A percentile compares a stretch with the other conserved stretches of the same genome.
Evolutionary conservation across 495 filamentous ascomycete species (phyloP).

Genomic region (Parathielavia appendiculata): DNA sequence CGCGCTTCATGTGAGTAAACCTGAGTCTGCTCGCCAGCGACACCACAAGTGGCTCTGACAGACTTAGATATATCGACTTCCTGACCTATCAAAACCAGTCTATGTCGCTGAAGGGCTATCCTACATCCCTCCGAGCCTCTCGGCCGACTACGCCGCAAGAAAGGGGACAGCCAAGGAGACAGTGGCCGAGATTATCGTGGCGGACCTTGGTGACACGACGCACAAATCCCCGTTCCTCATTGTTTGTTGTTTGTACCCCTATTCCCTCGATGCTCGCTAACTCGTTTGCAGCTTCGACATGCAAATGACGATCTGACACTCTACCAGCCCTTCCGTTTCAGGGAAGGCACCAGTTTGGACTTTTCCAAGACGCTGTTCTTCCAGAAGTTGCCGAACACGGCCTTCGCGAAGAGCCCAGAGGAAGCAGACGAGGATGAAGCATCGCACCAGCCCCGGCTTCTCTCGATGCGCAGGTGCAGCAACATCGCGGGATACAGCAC

Average conservation of each 20-base stretch:
- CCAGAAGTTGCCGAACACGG: constrained; percentile 63
- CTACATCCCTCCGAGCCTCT: constrained; percentile 72
- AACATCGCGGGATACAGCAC: constrained; percentile 71
- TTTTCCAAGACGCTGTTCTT: constrained; percentile 59
- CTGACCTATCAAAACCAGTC: constrained; percentile 54
- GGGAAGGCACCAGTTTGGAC: constrained; percentile 21
- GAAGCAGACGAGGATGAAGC: constrained; percentile 34
- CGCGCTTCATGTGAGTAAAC: constrained; percentile 62
- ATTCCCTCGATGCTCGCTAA: constrained; percentile 13
- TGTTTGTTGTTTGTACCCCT: constrained; percentile 38
- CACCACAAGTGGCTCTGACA: not conserved
- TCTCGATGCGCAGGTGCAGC: constrained; percentile 55
- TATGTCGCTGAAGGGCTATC: constrained; percentile 66
- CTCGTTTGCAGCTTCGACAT: constrained; percentile 58
- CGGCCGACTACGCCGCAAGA: constrained; percentile 59
- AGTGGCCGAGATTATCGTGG: constrained; percentile 70
- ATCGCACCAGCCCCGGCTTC: constrained; percentile 38
- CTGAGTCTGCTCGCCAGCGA: not conserved
- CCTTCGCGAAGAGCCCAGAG: constrained; percentile 50
- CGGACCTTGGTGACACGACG: constrained; percentile 73
- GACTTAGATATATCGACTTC: constrained; percentile 56
- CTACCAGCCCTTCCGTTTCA: constrained; percentile 69
- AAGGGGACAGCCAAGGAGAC: constrained; percentile 64
- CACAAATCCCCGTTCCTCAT: constrained; percentile 72
- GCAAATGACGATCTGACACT: constrained; percentile 76